These are phyloP conservation scores for Trichoderma oligosporum DNA, from an alignment of 2,329 filamentous ascomycete species.

Conservation along the genomic window DNA sequence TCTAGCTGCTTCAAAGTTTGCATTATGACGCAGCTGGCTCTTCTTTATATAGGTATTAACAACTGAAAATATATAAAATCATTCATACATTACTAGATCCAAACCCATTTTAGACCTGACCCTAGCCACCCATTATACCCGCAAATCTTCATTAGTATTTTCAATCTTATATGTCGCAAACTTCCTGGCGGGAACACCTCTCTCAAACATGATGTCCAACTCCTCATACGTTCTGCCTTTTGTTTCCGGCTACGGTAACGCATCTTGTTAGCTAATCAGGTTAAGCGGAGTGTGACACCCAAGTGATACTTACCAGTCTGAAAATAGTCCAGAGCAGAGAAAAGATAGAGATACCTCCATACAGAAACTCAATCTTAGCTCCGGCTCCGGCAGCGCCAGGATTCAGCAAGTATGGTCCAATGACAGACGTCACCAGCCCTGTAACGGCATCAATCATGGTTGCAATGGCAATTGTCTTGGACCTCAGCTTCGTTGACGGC, in stretches of 20 bases:
- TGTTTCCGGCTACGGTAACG: conserved; percentile 43
- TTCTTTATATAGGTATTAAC: background rate
- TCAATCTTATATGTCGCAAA: conserved; percentile 26
- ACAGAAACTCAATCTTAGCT: conserved; percentile 19
- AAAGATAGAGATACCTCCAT: conserved; percentile 15
- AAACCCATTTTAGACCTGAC: no score
- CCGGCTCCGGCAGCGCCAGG: conserved; percentile 12
- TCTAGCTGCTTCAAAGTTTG: no score
- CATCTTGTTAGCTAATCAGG: background rate
- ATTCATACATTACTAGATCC: background rate
- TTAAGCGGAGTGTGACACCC: background rate
- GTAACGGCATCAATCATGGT: conserved; percentile 12
- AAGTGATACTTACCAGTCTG: conserved; percentile 7
- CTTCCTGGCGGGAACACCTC: conserved; percentile 30
- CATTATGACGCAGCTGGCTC: no score
- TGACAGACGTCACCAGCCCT: conserved; percentile 15
- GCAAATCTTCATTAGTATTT: background rate
- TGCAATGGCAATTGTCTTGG: conserved; percentile 45
- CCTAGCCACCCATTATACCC: background rate
- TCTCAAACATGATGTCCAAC: conserved; percentile 34
- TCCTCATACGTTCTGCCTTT: conserved; percentile 47
- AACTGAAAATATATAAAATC: background rate
- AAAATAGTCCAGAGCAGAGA: conserved; percentile 15
- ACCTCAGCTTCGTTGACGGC: conserved; percentile 51
- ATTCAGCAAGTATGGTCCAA: conserved; percentile 16